phyloP scores from a whole-genome alignment of 768 basidiomycete species.

The Xerocomus potaroensis region DNA sequence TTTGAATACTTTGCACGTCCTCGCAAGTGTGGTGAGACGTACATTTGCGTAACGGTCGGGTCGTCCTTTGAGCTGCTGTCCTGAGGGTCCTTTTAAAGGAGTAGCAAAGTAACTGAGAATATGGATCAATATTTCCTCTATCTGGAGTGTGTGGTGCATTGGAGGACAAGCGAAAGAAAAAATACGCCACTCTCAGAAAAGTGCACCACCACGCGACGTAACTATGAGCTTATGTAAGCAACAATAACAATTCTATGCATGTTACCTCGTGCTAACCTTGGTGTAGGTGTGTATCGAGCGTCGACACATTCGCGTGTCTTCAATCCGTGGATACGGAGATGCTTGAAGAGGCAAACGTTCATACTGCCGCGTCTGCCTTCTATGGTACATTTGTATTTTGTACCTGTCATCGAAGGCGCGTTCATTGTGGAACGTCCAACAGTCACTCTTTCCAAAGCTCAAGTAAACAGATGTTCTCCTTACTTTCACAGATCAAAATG shows the following conservation, averaged over 20 bases:
- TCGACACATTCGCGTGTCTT: slow-evolving; percentile 39
- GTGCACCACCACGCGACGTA: no score
- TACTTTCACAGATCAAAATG: slow-evolving; percentile 27
- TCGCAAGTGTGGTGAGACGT: slow-evolving; percentile 1
- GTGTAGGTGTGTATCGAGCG: slow-evolving; percentile 31
- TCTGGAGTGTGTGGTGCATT: not conserved
- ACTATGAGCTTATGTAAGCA: no score
- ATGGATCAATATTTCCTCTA: slow-evolving; percentile 11
- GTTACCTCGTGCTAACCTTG: slow-evolving; percentile 3
- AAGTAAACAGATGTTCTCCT: slow-evolving; percentile 36
- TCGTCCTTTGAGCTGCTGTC: no score
- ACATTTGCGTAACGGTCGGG: not conserved
- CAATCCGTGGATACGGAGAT: slow-evolving; percentile 29
- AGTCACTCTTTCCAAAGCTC: slow-evolving; percentile 32
- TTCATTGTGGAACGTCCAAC: slow-evolving; percentile 43
- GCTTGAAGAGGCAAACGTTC: slow-evolving; percentile 33
- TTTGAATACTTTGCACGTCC: slow-evolving; percentile 16
- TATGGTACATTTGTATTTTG: slow-evolving; percentile 38
- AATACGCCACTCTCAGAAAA: no score
- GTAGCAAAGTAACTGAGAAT: slow-evolving; percentile 1
- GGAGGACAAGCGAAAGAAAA: no score
- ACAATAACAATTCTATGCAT: no score
- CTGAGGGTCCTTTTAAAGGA: no score
- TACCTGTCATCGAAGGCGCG: slow-evolving; percentile 45
- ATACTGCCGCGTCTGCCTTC: slow-evolving; percentile 32